Evolutionary conservation across 2,329 filamentous ascomycete genomes (phyloP).

Genomic region (Byssochlamys sp.): DNA sequence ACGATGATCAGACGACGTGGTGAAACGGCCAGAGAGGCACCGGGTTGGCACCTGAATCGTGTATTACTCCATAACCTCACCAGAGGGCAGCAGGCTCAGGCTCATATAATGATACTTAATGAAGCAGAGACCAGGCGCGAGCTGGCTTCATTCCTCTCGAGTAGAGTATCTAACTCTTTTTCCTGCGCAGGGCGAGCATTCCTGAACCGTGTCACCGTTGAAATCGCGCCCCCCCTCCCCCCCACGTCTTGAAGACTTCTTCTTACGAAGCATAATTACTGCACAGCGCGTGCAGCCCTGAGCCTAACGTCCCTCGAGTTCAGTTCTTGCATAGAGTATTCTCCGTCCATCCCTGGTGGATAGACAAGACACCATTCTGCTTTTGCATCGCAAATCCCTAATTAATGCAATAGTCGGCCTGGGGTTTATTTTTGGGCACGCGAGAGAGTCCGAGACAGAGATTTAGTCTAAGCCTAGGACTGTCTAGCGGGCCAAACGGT

Average conservation of each 20-base stretch:
- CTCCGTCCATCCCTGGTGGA: background rate
- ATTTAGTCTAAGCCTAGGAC: background rate
- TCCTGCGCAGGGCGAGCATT: background rate
- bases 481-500: background rate
- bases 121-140: background rate
- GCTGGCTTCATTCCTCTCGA: background rate
- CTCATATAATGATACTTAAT: background rate
- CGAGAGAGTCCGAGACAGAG: background rate
- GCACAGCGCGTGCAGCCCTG: no score
- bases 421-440: background rate
- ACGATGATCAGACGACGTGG: background rate
- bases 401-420: no score
- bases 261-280: no score
- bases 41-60: background rate
- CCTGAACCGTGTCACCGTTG: background rate
- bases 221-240: background rate
- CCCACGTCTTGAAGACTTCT: background rate
- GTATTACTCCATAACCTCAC: background rate
- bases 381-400: no score
- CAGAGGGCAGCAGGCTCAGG: background rate
- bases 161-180: no score
- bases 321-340: no score
- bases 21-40: background rate
- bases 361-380: no score
- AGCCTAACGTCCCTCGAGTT: no score